Base-by-base conservation (phyloP, 441 rosid species). In the Theobroma grandiflorum region DNA sequence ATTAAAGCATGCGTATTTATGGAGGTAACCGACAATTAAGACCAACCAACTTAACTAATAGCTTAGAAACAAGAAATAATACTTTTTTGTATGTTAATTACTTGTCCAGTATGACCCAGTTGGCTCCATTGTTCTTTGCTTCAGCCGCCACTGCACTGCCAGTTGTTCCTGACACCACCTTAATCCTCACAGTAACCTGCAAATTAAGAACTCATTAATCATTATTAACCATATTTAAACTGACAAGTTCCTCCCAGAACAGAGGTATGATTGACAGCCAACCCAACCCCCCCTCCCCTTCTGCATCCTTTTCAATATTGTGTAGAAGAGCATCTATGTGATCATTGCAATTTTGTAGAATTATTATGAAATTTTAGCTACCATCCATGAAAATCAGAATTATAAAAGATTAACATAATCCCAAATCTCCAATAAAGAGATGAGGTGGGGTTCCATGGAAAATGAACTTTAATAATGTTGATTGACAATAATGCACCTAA, bases 51-150 rank as follows among this genome's bases (percentile, higher is more conserved):
- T 80, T 74, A 70, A 72, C 70, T 61, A 77, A 77, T 69, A 84
- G 86, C 64, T 85, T 59, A 81, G 89, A 88, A 88, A 87, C 72
- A 82, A 86, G 93, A 88, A 90, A 87, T 76, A 91, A 88, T 89
- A 90, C 93, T 71, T 89, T 86, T 83, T 77, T 74, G 76, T 59
- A 85, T 81, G 86, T 79, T 83, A 88, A 88, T 92, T 92, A 92
- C 96, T 90, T 92, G 93, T 92, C 93, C 94, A 92, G 84, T 84
- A 92, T 79, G 86, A 92, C 90, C 96, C 96, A 92, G 88, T 84
- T 89, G 91, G 93, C 90, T 71, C 88, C 88, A 20, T 78, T 84
- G 76, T 49, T 80, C 83, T 78, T 84, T 80, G 94, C 93, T 87
- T 92, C 96, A 40, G 85, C 86, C 7, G 85, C 94, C 85, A 92